Conservation (phyloP, 192 early-diverging fungal species). For the Allomyces macrogynus region DNA sequence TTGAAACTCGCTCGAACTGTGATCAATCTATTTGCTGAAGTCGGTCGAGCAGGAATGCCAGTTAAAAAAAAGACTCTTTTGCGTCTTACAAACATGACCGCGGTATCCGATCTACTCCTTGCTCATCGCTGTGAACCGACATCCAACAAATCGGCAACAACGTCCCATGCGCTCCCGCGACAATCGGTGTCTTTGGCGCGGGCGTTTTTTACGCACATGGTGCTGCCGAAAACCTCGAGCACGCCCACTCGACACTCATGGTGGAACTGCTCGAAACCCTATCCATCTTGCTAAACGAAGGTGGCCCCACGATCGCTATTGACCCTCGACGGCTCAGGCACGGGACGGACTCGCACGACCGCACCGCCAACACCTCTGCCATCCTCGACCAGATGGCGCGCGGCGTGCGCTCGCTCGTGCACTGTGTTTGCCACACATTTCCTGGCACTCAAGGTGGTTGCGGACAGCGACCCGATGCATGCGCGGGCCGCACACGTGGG, state of each 20-base stretch:
- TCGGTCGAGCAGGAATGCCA: too few species aligned
- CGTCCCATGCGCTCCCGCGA: too few species aligned
- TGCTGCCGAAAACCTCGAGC: slow-evolving; percentile 43
- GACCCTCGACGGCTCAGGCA: slow-evolving; percentile 60
- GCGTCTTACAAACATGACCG: too few species aligned
- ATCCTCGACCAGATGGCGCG: slow-evolving; percentile 32
- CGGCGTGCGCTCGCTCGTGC: slow-evolving; percentile 17
- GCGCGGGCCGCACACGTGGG: slow-evolving; percentile 25
- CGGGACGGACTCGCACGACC: slow-evolving; percentile 54
- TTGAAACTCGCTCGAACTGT: too few species aligned
- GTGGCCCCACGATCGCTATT: slow-evolving; percentile 38
- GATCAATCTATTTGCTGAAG: too few species aligned
- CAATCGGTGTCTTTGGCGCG: too few species aligned
- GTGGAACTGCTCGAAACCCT: slow-evolving; percentile 54
- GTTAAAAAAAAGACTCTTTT: too few species aligned
- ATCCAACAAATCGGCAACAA: too few species aligned
- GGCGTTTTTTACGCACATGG: too few species aligned
- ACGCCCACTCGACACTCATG: slow-evolving; percentile 54
- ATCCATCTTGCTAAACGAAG: slow-evolving; percentile 37
- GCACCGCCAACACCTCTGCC: slow-evolving; percentile 43
- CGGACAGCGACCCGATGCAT: slow-evolving; percentile 9
- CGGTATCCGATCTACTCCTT: too few species aligned
- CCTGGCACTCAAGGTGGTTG: slow-evolving; percentile 31
- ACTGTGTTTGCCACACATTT: slow-evolving; percentile 66
- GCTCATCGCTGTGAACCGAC: too few species aligned